Evolutionary conservation across 495 filamentous ascomycete genomes (phyloP), one percentile per base, ranked within the genome.

Genomic region (Talaromyces adpressus): DNA sequence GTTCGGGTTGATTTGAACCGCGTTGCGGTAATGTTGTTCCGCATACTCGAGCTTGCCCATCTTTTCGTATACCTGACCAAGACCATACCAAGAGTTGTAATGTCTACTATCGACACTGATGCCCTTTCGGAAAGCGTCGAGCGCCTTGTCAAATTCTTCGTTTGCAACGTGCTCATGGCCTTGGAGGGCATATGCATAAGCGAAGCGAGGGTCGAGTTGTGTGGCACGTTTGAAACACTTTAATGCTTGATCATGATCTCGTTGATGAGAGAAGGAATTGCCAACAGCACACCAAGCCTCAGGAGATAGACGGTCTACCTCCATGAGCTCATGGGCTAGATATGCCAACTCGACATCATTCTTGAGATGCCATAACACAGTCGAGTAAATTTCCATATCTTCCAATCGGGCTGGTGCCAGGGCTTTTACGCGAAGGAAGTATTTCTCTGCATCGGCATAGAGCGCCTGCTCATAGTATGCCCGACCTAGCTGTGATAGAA

Each of bases 381-480:
- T 98, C 3, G 93, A 97, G 73, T 94, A 98, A 22, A 96, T 87
- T 69, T 98, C 94, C 93, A 97, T 97, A 69, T 96, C 93, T 66
- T 93, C 89, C 54, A 92, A 79, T 20, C 89, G 85, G 4, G 90
- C 88, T 6, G 92, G 92, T 25, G 89, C 86, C 54, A 93, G 77
- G 41, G 84, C 79, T 63, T 89, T 88, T 34, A 97, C 82, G 51
- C 87, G 84, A 45, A 85, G 76, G 73, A 95, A 98, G 67, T 85
- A 86, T 67, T 89, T 91, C 68, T 96, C 93, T 5, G 94, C 91
- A 56, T 96, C 91, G 1, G 79, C 73, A 68, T 97, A 97, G 70
- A 87, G 82, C 1, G 88, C 87, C 72, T 91, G 88, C 75, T 98
- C 94, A 71, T 94, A 96, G 69, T 92, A 84, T 20, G 91, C 91